phyloP scores from a whole-genome alignment of 1,284 basidiomycete genomes.

The Melampsora abietis-canadensis region DNA sequence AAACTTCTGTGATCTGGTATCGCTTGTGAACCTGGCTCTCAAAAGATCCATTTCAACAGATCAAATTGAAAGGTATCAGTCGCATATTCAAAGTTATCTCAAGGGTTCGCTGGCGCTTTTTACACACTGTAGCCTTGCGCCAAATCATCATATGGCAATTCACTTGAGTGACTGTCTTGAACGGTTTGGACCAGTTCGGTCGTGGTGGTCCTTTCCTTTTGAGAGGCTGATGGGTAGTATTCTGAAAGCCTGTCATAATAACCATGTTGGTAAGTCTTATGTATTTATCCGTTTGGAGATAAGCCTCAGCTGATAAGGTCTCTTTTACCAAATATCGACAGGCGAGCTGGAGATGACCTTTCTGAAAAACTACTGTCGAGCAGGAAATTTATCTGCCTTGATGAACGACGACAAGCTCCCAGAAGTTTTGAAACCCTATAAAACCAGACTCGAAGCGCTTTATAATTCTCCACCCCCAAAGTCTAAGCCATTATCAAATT shows the following conservation, averaged over 20 bases:
- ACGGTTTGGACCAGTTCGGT: constrained; percentile 9
- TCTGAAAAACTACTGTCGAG: neutral
- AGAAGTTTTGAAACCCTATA: neutral
- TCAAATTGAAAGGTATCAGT: neutral
- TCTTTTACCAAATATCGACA: neutral
- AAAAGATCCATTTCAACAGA: neutral
- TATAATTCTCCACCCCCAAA: neutral
- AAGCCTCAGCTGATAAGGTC: too few relatives aligned
- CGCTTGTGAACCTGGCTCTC: constrained; percentile 11
- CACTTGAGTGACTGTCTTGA: constrained; percentile 14
- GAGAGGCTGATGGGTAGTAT: neutral
- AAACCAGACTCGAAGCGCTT: neutral
- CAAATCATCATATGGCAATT: constrained; percentile 34
- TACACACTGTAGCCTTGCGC: neutral
- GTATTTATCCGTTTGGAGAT: too few relatives aligned
- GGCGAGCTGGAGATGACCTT: constrained; percentile 10
- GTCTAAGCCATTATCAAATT: too few relatives aligned
- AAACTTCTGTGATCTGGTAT: neutral
- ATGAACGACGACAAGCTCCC: neutral
- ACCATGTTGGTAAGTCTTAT: too few relatives aligned
- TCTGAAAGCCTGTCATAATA: too few relatives aligned
- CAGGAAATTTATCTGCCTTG: constrained; percentile 11
- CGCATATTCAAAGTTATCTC: constrained; percentile 4
- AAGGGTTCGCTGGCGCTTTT: neutral
- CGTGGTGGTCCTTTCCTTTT: constrained; percentile 20